These are phyloP conservation scores for Syzygium syzygioides DNA, from an alignment of 441 rosid species.

Conservation along the genomic window DNA sequence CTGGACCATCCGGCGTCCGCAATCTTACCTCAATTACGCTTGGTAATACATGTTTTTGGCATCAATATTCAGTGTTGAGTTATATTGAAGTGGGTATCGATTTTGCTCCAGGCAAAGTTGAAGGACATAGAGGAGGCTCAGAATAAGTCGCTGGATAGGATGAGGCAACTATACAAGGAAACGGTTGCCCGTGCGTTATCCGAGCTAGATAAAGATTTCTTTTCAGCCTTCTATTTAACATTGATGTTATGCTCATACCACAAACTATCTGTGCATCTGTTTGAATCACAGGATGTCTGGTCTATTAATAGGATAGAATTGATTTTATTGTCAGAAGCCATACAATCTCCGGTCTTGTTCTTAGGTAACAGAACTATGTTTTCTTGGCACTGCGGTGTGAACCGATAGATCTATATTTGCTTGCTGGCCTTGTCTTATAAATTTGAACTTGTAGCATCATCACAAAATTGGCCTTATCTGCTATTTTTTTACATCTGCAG, in stretches of 20 bases:
- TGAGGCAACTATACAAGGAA: constrained; percentile 54
- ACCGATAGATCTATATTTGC: neutral
- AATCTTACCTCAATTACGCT: neutral
- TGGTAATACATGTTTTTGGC: neutral
- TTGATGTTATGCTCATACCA: neutral
- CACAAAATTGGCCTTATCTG: neutral
- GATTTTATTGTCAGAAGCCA: neutral
- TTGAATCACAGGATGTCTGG: neutral
- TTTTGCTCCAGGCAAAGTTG: constrained; percentile 45
- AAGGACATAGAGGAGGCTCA: constrained; percentile 38
- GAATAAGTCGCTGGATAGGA: constrained; percentile 33
- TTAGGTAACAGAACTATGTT: neutral
- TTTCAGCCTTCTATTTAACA: neutral
- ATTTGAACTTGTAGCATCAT: neutral
- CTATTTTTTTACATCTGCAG: constrained; percentile 27
- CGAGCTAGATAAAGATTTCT: neutral
- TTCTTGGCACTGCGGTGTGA: neutral
- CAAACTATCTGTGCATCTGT: neutral
- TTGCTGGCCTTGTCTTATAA: neutral
- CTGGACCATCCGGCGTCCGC: neutral
- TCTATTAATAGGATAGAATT: neutral
- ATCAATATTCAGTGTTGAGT: neutral
- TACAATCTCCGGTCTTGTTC: neutral
- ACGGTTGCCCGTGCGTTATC: constrained; percentile 64
- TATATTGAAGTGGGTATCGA: neutral